phyloP scores from a whole-genome alignment of 2,329 filamentous ascomycete species.

The Colletotrichum noveboracense region DNA sequence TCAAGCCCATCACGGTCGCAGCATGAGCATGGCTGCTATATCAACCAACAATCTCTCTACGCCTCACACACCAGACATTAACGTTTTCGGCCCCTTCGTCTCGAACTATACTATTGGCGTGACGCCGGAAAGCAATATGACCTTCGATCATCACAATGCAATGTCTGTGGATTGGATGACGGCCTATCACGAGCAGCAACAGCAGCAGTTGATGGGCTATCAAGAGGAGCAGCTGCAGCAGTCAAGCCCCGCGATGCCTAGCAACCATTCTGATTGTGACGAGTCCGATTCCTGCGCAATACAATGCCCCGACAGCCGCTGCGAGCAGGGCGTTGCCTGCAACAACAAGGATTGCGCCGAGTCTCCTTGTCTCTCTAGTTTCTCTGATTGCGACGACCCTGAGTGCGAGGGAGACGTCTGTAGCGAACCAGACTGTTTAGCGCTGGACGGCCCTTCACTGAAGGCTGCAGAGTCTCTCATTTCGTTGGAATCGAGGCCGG shows the following conservation, averaged over 20 bases:
- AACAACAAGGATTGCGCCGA: neutral
- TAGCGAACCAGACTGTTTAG: constrained; percentile 37
- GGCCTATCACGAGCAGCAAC: neutral
- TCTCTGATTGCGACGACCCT: constrained; percentile 38
- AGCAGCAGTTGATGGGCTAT: neutral
- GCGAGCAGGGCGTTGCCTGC: neutral
- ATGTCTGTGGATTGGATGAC: neutral
- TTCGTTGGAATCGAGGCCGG: neutral
- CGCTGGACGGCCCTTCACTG: neutral
- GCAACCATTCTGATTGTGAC: constrained; percentile 30
- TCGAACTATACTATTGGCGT: neutral
- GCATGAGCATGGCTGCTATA: neutral
- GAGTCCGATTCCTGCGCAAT: neutral
- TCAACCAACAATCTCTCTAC: neutral
- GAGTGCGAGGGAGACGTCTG: constrained; percentile 43
- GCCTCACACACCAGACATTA: neutral
- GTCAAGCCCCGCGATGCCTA: neutral
- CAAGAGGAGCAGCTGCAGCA: neutral
- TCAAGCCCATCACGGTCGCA: constrained; percentile 14
- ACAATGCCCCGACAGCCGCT: constrained; percentile 26
- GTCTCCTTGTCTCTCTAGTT: neutral
- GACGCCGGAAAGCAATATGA: neutral
- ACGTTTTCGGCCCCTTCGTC: neutral
- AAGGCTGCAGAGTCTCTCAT: neutral
- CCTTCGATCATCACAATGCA: neutral